Percentiles rank a stretch among this genome's conserved stretches.
These are phyloP conservation scores for Diaporthe aspalathi DNA, from an alignment of 2,329 filamentous ascomycete genomes.

Conservation along the genomic window DNA sequence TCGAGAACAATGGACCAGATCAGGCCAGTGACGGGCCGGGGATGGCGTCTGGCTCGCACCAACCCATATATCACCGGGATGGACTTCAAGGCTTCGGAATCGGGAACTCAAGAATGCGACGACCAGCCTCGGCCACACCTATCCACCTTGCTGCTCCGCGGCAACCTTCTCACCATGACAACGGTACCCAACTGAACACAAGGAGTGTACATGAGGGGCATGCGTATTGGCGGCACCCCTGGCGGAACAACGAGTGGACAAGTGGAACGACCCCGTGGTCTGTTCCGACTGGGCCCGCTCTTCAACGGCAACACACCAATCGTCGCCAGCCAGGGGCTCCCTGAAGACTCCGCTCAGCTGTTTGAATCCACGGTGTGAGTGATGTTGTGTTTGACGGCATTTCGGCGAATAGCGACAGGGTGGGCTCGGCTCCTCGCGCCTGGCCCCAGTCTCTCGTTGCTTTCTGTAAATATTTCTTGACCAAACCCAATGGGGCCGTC, in stretches of 20 bases:
- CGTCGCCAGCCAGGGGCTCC: neutral
- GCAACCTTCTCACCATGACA: neutral
- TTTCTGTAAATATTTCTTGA: neutral
- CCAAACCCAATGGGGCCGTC: neutral
- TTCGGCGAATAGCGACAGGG: neutral
- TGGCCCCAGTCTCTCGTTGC: neutral
- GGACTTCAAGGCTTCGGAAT: neutral
- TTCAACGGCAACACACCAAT: neutral
- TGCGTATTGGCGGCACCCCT: neutral
- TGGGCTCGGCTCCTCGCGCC: neutral
- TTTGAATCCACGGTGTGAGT: neutral
- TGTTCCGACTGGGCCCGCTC: neutral
- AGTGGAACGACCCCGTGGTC: neutral
- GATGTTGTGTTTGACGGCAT: neutral
- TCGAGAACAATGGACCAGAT: neutral
- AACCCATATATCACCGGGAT: neutral
- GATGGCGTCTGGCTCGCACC: too few species aligned
- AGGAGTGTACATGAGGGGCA: neutral
- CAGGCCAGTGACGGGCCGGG: neutral
- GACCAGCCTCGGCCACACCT: neutral
- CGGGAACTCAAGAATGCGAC: neutral
- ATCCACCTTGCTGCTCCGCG: neutral
- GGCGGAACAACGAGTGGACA: slow-evolving; percentile 3
- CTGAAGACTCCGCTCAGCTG: neutral
- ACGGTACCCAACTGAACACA: neutral